Evolutionary conservation across 2,329 filamentous ascomycete genomes (phyloP).

Genomic region (Fusarium devonianum): DNA sequence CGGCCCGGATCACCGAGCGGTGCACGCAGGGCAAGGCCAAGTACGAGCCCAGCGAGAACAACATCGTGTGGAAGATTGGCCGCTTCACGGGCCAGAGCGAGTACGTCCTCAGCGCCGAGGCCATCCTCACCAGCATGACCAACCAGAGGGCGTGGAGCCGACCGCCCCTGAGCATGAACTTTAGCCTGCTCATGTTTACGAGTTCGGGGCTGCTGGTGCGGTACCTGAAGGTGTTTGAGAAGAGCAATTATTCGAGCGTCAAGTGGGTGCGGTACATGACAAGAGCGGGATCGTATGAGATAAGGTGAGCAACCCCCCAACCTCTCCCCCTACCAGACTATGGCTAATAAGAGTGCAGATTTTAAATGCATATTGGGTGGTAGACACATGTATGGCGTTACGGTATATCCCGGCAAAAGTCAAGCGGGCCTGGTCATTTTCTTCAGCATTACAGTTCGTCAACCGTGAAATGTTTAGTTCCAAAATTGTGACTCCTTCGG

Average conservation of each 20-base stretch:
- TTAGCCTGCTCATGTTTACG: constrained; percentile 97
- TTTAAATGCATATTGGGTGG: constrained; percentile 43
- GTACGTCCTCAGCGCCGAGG: constrained; percentile 93
- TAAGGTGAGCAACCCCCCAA: constrained; percentile 64
- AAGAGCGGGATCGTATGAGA: constrained; percentile 95
- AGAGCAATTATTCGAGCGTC: constrained; percentile 97
- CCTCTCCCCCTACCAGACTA: not conserved
- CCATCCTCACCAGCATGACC: constrained; percentile 93
- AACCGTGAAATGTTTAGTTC: constrained; percentile 15
- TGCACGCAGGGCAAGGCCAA: constrained; percentile 97
- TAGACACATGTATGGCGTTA: constrained; percentile 43
- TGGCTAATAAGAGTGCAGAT: constrained; percentile 42
- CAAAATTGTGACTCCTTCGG: constrained; percentile 5
- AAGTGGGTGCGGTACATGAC: constrained; percentile 99
- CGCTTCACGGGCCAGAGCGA: constrained; percentile 99
- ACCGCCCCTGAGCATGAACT: constrained; percentile 89
- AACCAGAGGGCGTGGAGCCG: constrained; percentile 97
- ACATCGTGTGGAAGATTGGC: constrained; percentile 98
- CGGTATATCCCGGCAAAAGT: constrained; percentile 44
- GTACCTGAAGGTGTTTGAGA: constrained; percentile 98
- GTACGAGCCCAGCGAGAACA: constrained; percentile 97
- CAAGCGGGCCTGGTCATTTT: constrained; percentile 39
- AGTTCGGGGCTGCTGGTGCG: constrained; percentile 90
- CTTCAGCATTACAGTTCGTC: constrained; percentile 33
- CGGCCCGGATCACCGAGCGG: constrained; percentile 89